phyloP scores from a whole-genome alignment of 1,139 yeast genomes.

The Entelexis sorbosivorans region DNA sequence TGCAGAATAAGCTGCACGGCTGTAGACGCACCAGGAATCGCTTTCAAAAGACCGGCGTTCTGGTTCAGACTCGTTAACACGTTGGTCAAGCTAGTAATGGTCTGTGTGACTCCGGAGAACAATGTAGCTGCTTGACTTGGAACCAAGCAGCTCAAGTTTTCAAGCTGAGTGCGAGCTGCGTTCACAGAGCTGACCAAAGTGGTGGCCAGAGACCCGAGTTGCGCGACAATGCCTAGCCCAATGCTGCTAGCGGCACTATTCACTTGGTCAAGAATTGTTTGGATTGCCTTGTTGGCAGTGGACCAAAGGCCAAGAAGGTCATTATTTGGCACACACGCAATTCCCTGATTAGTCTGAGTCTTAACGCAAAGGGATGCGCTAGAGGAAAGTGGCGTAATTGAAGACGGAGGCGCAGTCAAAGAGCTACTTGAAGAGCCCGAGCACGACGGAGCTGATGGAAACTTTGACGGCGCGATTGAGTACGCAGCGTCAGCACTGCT shows the following conservation, averaged over 20 bases:
- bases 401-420: too few relatives aligned
- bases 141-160: neutral
- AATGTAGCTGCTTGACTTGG: neutral
- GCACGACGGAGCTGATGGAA: neutral
- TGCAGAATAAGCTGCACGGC: neutral
- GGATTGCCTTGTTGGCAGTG: neutral
- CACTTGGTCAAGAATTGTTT: neutral
- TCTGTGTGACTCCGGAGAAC: neutral
- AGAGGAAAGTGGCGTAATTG: too few relatives aligned
- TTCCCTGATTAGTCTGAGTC: neutral
- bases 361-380: neutral
- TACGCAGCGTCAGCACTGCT: neutral
- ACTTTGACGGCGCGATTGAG: neutral
- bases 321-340: neutral
- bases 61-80: neutral
- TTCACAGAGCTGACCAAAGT: neutral
- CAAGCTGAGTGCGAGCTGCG: neutral
- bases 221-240: neutral
- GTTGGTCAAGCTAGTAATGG: neutral
- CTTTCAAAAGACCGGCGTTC: neutral
- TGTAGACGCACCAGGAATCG: neutral
- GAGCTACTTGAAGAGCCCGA: neutral
- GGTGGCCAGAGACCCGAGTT: neutral
- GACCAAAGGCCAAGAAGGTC: neutral
- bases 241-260: neutral